Evolutionary conservation across 2,329 filamentous ascomycete species (phyloP).

Genomic region (Falciphora oryzae): DNA sequence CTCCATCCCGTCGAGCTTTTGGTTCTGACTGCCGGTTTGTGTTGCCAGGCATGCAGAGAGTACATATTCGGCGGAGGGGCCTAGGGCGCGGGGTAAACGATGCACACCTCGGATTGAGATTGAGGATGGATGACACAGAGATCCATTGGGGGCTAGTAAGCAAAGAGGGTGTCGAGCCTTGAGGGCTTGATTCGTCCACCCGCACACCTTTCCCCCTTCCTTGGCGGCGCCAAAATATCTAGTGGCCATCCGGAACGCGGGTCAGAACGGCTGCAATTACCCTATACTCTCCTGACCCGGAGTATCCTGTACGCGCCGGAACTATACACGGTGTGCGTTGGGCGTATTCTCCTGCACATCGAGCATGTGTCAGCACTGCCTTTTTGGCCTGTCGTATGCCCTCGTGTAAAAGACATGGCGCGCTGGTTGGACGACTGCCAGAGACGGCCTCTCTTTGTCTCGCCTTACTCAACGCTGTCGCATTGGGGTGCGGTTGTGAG

Average conservation of each 20-base stretch:
- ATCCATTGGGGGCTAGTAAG: not conserved
- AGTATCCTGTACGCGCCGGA: not conserved
- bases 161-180: not conserved
- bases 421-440: not conserved
- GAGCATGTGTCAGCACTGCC: not conserved
- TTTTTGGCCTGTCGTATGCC: not conserved
- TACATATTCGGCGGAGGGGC: constrained; percentile 36
- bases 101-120: not conserved
- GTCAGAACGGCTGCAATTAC: not conserved
- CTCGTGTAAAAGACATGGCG: not conserved
- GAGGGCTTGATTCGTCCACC: not conserved
- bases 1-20: constrained; percentile 4
- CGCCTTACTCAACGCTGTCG: not conserved
- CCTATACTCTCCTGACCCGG: too few relatives aligned
- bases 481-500: not conserved
- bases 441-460: too few relatives aligned
- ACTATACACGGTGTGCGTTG: not conserved
- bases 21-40: constrained; percentile 13
- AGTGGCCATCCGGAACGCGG: not conserved
- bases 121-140: not conserved
- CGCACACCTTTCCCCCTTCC: not conserved
- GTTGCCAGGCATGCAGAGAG: constrained; percentile 42
- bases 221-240: not conserved
- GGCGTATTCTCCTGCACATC: not conserved
- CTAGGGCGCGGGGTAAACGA: constrained; percentile 10